Base-by-base conservation (phyloP, 2,329 filamentous ascomycete genomes). In the Colletotrichum kahawae region DNA sequence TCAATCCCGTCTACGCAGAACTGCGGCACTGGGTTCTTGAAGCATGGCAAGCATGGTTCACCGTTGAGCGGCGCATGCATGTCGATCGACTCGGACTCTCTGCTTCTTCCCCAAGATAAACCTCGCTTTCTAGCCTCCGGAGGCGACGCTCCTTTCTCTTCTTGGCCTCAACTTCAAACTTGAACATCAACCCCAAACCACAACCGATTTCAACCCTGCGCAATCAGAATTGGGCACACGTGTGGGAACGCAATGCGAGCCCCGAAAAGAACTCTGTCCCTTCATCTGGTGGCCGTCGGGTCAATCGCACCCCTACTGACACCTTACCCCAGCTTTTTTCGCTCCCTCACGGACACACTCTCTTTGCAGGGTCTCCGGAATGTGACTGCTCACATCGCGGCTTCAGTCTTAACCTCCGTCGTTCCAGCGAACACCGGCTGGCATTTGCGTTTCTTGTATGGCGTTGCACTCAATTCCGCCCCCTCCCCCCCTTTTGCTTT, bases 371-470 rank as follows among this genome's bases (percentile, higher is more conserved):
- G 43, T 38, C 34, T 24, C 51, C 33, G 36, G 33, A 66, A 77
- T 69, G 56, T 76, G 75, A 77, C 73, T 73, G 73, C 63, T 76
- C 75, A 77, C 33, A 77, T 66, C 59, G 29, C n/a, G 6, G 36
- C 59, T 13, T 51, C 43, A 43, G 62, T 75, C 56, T 71, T 43
- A 59, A 59, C 71, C 67, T 71, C 36, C 56, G 31, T 43, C 29
- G 71, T 65, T 71, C 64, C 66, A 38, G 62, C 60, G 65, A 76
- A 54, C 60, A 56, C 16, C 31, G n/a, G 56, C 27, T 64, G 60
- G 24, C 29, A 69, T 48, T 4, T 31, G 51, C 29, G 33, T 57
- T 48, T n/a, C 38, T 70, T 68, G 57, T 65, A 57, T 34, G 43
- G 63, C 48, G 69, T 75, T 67, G 34, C 43, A 72, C 13, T 51